phyloP scores from a whole-genome alignment of 768 basidiomycete species.

The Boletus subcaerulescens region DNA sequence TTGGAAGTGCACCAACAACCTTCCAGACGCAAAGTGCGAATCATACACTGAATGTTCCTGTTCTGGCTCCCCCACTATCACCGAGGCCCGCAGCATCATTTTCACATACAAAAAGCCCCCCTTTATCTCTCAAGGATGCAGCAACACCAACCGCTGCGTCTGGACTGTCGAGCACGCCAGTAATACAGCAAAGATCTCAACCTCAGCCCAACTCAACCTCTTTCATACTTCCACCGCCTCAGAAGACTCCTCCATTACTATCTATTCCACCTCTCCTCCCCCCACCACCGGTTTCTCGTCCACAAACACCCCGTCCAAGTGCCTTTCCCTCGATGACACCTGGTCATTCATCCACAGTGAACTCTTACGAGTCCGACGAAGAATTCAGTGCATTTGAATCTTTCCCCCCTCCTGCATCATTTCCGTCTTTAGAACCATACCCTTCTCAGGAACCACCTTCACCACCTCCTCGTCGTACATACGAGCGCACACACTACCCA shows the following conservation, averaged over 20 bases:
- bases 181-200: constrained; percentile 15
- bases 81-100: constrained; percentile 28
- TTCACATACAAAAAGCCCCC: constrained; percentile 14
- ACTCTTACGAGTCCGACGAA: constrained; percentile 34
- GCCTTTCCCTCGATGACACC: constrained; percentile 3
- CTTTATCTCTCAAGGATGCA: constrained; percentile 1
- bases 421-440: constrained; percentile 5
- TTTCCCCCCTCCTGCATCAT: constrained; percentile 22
- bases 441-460: constrained; percentile 21
- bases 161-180: background rate
- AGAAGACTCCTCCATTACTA: constrained; percentile 22
- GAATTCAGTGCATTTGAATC: constrained; percentile 54
- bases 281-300: constrained; percentile 29
- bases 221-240: constrained; percentile 24
- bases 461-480: constrained; percentile 28
- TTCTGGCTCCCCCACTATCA: constrained; percentile 26
- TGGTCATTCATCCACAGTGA: constrained; percentile 9
- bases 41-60: constrained; percentile 8
- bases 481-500: constrained; percentile 20
- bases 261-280: constrained; percentile 30
- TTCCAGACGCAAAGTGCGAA: background rate
- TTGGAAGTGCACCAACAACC: background rate
- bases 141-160: background rate
- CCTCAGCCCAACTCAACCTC: constrained; percentile 18
- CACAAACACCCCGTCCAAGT: constrained; percentile 31